Conservation (phyloP, 345 rosid species). For the rapeseed (Brassica napus) region DNA sequence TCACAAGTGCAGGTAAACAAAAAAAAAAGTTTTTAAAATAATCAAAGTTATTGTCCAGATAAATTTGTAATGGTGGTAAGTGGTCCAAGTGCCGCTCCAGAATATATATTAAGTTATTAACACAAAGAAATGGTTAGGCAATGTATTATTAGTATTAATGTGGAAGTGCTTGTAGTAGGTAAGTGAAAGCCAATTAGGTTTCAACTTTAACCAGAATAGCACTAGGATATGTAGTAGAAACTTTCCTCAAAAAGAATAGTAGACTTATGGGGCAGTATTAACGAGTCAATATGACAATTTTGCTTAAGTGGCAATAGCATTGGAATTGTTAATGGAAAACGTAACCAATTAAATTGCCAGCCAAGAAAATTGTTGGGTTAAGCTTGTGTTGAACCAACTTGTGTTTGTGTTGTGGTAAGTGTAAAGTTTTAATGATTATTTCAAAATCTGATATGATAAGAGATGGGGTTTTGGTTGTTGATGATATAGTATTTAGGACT, state of each 20-base stretch:
- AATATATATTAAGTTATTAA: neutral
- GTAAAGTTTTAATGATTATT: neutral
- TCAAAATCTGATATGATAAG: neutral
- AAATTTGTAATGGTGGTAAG: neutral
- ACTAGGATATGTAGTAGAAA: conserved; percentile 1
- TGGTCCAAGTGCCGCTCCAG: conserved; percentile 2
- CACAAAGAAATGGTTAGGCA: conserved; percentile 14
- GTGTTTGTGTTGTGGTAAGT: neutral
- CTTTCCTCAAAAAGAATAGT: neutral
- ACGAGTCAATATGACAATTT: neutral
- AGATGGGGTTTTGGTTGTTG: neutral
- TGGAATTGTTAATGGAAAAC: neutral
- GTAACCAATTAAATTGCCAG: neutral
- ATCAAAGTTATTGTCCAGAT: neutral
- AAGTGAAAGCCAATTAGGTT: conserved; percentile 19
- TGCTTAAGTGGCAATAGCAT: neutral
- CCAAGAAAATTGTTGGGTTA: conserved; percentile 4
- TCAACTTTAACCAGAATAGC: conserved; percentile 15
- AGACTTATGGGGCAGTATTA: neutral
- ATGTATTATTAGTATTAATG: conserved; percentile 16
- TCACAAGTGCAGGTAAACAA: neutral
- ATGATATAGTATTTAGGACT: neutral
- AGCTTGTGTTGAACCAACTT: conserved; percentile 15
- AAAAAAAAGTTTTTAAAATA: neutral
- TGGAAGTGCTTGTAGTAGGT: conserved; percentile 33